A percentile compares a stretch with the other conserved stretches of the same genome.
These are phyloP conservation scores for Aegilops tauschii DNA, from an alignment of 176 grass and related monocot genomes.

Conservation along the genomic window DNA sequence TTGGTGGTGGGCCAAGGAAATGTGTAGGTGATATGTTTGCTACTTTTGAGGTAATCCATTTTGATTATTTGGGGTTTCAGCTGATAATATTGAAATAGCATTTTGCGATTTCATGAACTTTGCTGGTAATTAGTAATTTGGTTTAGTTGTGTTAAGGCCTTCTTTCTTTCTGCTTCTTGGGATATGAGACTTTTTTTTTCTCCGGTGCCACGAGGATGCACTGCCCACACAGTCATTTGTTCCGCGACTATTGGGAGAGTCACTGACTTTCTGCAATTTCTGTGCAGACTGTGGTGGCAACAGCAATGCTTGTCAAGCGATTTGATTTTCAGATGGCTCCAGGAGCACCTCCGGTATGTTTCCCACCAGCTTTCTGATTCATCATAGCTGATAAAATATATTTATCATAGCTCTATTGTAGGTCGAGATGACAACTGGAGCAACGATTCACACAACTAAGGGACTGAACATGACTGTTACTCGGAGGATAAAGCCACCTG, in stretches of 20 bases:
- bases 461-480: slow-evolving; percentile 96
- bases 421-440: slow-evolving; percentile 97
- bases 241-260: background rate
- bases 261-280: slow-evolving; percentile 3
- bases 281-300: slow-evolving; percentile 82
- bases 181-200: background rate
- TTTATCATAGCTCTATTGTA: slow-evolving; percentile 19
- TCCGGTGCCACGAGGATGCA: background rate
- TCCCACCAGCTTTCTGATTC: slow-evolving; percentile 22
- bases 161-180: background rate
- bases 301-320: slow-evolving; percentile 86
- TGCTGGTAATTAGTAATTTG: background rate
- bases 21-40: slow-evolving; percentile 99
- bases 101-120: background rate
- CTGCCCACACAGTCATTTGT: background rate
- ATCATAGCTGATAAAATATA: background rate
- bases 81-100: background rate
- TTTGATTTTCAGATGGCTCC: slow-evolving; percentile 94
- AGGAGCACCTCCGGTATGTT: slow-evolving; percentile 74
- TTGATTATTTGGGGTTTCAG: background rate
- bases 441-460: slow-evolving; percentile 88
- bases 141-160: background rate
- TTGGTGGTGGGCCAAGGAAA: slow-evolving; percentile 96
- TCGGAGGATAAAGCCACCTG: slow-evolving; percentile 56
- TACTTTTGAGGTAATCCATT: slow-evolving; percentile 84